Evolutionary conservation across 805 yeast genomes (phyloP), one percentile per base, ranked within the genome.

Genomic region (Saccharomycopsis microspora): DNA sequence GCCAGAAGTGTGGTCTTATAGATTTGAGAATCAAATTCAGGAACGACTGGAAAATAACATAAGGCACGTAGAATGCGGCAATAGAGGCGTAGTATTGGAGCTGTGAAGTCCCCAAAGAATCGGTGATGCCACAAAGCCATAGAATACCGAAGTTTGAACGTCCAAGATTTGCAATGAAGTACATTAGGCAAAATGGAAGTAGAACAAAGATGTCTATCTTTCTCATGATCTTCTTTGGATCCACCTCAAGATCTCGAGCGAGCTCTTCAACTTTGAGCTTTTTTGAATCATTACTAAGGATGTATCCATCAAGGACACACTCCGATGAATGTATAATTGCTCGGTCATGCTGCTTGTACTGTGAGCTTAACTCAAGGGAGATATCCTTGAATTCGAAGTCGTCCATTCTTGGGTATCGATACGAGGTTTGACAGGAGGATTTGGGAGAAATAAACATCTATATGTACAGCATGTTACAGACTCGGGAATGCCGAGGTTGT

Each of bases 81-180:
- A 19, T 32, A 5, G 41, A 34, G 8, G 36, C 36, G n/a, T 9
- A 34, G n/a, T 34, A 34, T 34, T 8, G 10, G 8, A 34, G n/a
- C n/a, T 34, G 10, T 9, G 36, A 34, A 8, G 7, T 82, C 64
- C 6, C 84, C 84, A 57, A 80, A 80, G 46, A 78, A 68, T 50
- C 75, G 74, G 36, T 9, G 36, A 34, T 8, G n/a, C 36, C 36
- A 34, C n/a, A 8, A 34, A 34, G 36, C 36, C 36, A 34, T 9
- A 89, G 87, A 58, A 82, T 80, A 36, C 86, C 76, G 50, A 83
- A 79, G 59, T 82, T 82, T 44, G 82, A 85, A 59, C 88, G 69
- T 59, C 83, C 88, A 58, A 83, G 64, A 56, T 82, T 82, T 1
- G 87, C 80, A 55, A 82, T 68, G 58, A 82, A 73, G 57, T 82